A percentile compares a stretch with the other conserved stretches of the same genome.
These are phyloP conservation scores for Uncinocarpus reesii DNA, from an alignment of 2,329 filamentous ascomycete species.

Conservation along the genomic window DNA sequence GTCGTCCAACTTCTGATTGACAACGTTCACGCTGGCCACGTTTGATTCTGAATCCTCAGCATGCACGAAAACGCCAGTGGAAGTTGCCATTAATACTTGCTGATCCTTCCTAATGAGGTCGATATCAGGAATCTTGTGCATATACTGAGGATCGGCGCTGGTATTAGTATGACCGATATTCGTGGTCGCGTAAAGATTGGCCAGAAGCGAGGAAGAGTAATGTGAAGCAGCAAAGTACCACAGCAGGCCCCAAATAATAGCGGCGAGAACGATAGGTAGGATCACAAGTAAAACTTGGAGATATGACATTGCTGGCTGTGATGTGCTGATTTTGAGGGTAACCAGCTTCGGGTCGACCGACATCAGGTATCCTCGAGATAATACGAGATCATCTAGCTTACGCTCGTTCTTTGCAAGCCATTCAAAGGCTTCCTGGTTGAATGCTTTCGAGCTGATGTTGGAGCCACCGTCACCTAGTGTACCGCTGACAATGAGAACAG, in stretches of 20 bases:
- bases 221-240: conserved; percentile 11
- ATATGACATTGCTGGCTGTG: conserved; percentile 14
- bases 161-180: conserved; percentile 11
- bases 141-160: conserved; percentile 13
- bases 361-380: conserved; percentile 15
- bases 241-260: conserved; percentile 10
- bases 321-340: conserved; percentile 6
- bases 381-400: conserved; percentile 9
- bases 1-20: conserved; percentile 1
- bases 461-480: conserved; percentile 11
- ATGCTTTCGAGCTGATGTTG: conserved; percentile 11
- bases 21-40: not conserved
- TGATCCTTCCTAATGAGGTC: conserved; percentile 12
- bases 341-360: conserved; percentile 12
- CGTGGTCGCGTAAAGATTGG: conserved; percentile 16
- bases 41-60: not conserved
- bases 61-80: conserved; percentile 13
- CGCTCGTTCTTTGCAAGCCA: conserved; percentile 13
- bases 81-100: conserved; percentile 12
- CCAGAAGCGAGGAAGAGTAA: conserved; percentile 14
- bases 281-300: conserved; percentile 14
- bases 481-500: conserved; percentile 13
- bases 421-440: conserved; percentile 13
- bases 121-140: conserved; percentile 14
- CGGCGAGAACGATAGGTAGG: conserved; percentile 11